Evolutionary conservation across 1,139 yeast genomes (phyloP).

Genomic region (Diutina pseudorugosa): DNA sequence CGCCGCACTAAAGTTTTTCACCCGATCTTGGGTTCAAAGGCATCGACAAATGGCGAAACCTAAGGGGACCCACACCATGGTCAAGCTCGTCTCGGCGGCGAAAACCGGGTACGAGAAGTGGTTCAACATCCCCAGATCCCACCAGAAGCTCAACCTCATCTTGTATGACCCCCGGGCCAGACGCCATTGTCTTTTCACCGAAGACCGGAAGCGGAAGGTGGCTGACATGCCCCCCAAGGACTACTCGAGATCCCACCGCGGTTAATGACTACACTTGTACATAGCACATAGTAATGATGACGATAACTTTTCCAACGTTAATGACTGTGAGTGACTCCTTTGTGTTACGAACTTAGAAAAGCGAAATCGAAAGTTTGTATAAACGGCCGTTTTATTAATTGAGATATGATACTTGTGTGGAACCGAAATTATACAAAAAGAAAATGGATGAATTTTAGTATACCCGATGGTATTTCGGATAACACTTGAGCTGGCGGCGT

Average conservation of each 20-base stretch:
- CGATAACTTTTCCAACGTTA: background rate
- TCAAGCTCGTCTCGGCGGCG: slow-evolving; percentile 23
- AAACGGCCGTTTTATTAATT: background rate
- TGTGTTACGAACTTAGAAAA: too few species aligned
- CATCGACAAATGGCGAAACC: slow-evolving; percentile 16
- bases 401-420: background rate
- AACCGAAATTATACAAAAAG: background rate
- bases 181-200: slow-evolving; percentile 79
- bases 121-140: slow-evolving; percentile 45
- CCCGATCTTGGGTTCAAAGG: background rate
- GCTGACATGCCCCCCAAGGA: slow-evolving; percentile 53
- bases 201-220: slow-evolving; percentile 71
- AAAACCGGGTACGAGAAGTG: slow-evolving; percentile 10
- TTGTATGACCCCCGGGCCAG: slow-evolving; percentile 72
- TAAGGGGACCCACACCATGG: slow-evolving; percentile 34
- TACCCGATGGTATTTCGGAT: background rate
- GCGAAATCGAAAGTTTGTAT: background rate
- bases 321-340: too few species aligned
- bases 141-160: slow-evolving; percentile 68
- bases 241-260: slow-evolving; percentile 35
- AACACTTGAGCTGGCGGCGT: background rate
- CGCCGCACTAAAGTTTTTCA: background rate
- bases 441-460: background rate
- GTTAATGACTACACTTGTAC: background rate
- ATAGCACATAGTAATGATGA: background rate